phyloP scores from a whole-genome alignment of 331 rosid genomes.

The Saraca asoca region DNA sequence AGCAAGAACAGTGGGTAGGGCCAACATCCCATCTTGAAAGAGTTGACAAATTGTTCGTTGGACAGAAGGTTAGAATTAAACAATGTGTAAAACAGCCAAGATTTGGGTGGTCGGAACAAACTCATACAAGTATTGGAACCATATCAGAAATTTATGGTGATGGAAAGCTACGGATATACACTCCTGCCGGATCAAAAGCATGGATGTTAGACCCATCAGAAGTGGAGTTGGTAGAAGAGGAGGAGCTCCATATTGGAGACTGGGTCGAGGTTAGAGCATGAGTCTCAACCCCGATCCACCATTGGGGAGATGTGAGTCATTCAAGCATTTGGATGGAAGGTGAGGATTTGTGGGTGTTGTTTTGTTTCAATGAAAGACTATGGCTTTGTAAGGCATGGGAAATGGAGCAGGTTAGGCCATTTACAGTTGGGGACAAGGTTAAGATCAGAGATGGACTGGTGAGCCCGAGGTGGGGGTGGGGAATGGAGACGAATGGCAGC shows the following conservation, averaged over 20 bases:
- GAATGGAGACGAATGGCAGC: constrained; percentile 98
- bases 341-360: constrained; percentile 84
- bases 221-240: constrained; percentile 74
- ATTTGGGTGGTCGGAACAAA: constrained; percentile 95
- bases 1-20: constrained; percentile 93
- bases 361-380: constrained; percentile 77
- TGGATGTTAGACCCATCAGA: constrained; percentile 99
- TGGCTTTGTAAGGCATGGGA: constrained; percentile 93
- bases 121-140: constrained; percentile 71
- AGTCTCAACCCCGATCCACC: constrained; percentile 83
- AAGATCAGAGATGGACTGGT: constrained; percentile 80
- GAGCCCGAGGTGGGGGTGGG: constrained; percentile 96
- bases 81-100: constrained; percentile 70
- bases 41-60: constrained; percentile 59
- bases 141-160: constrained; percentile 90
- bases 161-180: constrained; percentile 85
- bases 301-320: constrained; percentile 96
- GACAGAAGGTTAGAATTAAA: constrained; percentile 81
- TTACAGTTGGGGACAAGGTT: constrained; percentile 76
- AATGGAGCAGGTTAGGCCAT: constrained; percentile 74
- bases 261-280: constrained; percentile 85
- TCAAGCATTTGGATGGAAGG: constrained; percentile 81
- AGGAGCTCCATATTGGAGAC: constrained; percentile 78
- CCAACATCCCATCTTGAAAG: constrained; percentile 73
- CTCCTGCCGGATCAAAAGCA: constrained; percentile 82